These are phyloP conservation scores for Martensiomyces pterosporus DNA, from an alignment of 192 early-diverging fungal genomes.

Conservation along the genomic window DNA sequence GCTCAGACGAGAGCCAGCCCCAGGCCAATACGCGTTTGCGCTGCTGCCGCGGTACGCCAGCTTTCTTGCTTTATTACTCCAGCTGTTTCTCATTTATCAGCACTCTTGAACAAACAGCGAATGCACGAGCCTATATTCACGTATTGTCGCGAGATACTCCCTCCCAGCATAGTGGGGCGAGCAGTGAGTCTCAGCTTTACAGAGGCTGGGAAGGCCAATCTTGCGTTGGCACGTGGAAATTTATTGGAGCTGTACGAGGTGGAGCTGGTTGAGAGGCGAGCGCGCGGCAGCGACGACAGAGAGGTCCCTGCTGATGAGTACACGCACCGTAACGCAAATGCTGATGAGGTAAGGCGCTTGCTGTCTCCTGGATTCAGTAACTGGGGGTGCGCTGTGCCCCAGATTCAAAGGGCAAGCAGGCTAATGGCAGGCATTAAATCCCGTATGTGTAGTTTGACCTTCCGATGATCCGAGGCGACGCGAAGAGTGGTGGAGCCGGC, in stretches of 20 bases:
- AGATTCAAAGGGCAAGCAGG: too few species aligned
- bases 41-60: too few species aligned
- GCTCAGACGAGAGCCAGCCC: too few species aligned
- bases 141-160: slow-evolving; percentile 46
- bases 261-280: slow-evolving; percentile 18
- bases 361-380: too few species aligned
- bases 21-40: too few species aligned
- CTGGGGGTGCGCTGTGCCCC: too few species aligned
- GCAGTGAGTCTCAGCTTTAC: slow-evolving; percentile 44
- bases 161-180: slow-evolving; percentile 37
- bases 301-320: slow-evolving; percentile 29
- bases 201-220: slow-evolving; percentile 28
- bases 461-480: slow-evolving; percentile 34
- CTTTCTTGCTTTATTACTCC: too few species aligned
- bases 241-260: slow-evolving; percentile 44
- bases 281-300: slow-evolving; percentile 6
- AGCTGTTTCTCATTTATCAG: too few species aligned
- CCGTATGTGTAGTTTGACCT: slow-evolving; percentile 39
- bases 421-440: too few species aligned
- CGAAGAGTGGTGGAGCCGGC: background rate
- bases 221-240: slow-evolving; percentile 44
- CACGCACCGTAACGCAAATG: slow-evolving; percentile 15
- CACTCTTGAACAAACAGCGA: too few species aligned
- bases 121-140: slow-evolving; percentile 49
- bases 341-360: slow-evolving; percentile 21